Evolutionary conservation across 73 alveolate genomes (phyloP).

Genomic region (Paramecium pentaurelia): DNA sequence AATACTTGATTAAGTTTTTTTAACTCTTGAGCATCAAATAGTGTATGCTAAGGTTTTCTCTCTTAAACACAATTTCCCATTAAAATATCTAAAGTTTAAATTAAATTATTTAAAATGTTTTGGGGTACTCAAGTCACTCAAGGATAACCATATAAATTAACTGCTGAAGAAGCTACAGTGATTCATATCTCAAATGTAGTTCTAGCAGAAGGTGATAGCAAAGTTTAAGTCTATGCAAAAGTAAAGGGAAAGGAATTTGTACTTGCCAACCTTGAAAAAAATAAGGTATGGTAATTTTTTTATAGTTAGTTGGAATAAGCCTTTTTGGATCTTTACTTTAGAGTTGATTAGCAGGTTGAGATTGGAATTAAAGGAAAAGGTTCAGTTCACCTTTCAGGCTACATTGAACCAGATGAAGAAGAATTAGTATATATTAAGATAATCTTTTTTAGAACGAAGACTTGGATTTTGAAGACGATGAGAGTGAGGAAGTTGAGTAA

Average conservation of each 20-base stretch:
- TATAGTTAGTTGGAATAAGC: slow-evolving; percentile 57
- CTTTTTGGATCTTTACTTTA: slow-evolving; percentile 68
- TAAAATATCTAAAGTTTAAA: slow-evolving; percentile 36
- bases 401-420: slow-evolving; percentile 73
- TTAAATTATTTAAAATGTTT: slow-evolving; percentile 64
- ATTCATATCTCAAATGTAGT: slow-evolving; percentile 72
- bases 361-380: slow-evolving; percentile 66
- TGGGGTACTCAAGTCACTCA: slow-evolving; percentile 72
- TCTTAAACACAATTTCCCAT: slow-evolving; percentile 47
- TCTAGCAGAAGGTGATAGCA: slow-evolving; percentile 61
- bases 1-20: not conserved
- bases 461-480: slow-evolving; percentile 64
- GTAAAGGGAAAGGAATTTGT: slow-evolving; percentile 64
- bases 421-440: slow-evolving; percentile 51
- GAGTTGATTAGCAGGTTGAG: slow-evolving; percentile 65
- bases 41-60: slow-evolving; percentile 23
- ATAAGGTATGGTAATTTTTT: slow-evolving; percentile 48
- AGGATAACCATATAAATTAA: slow-evolving; percentile 70
- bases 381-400: slow-evolving; percentile 71
- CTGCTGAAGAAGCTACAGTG: slow-evolving; percentile 66
- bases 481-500: slow-evolving; percentile 65
- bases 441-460: slow-evolving; percentile 18
- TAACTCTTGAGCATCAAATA: not conserved
- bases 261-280: slow-evolving; percentile 62
- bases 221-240: slow-evolving; percentile 62